These are phyloP conservation scores for Epithemia pelagica DNA, from an alignment of 108 stramenopile species.

Conservation along the genomic window DNA sequence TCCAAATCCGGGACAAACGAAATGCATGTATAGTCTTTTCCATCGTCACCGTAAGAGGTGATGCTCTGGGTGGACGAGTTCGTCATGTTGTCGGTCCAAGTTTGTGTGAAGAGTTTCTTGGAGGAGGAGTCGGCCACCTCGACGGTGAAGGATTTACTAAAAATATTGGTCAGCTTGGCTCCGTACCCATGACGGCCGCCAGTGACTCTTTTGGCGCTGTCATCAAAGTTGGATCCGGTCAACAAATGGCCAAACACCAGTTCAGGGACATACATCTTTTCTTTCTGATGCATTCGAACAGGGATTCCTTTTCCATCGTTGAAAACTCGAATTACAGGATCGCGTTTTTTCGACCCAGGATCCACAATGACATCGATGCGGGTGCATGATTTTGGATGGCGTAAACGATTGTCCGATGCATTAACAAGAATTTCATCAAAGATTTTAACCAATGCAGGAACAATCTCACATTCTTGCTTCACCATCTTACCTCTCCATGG, in stretches of 20 bases:
- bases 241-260: conserved; percentile 97
- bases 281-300: conserved; percentile 64
- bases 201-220: conserved; percentile 86
- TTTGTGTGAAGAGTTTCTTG: conserved; percentile 78
- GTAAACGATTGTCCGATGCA: conserved; percentile 84
- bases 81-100: conserved; percentile 91
- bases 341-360: conserved; percentile 33
- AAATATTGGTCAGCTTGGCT: conserved; percentile 99
- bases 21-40: conserved; percentile 62
- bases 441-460: conserved; percentile 61
- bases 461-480: conserved; percentile 60
- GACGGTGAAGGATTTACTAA: conserved; percentile 81
- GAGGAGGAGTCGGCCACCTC: conserved; percentile 83
- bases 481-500: conserved; percentile 40
- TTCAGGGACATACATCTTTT: conserved; percentile 87
- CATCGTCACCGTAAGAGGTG: conserved; percentile 6
- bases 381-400: conserved; percentile 60
- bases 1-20: conserved; percentile 76
- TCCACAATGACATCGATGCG: conserved; percentile 65
- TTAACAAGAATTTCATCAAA: conserved; percentile 96
- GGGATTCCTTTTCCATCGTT: conserved; percentile 90
- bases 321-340: conserved; percentile 55
- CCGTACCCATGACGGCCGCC: conserved; percentile 99
- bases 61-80: conserved; percentile 39
- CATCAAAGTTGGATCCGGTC: conserved; percentile 98